These are phyloP conservation scores for Begonia loranthoides DNA, from an alignment of 306 rosid genomes.

Conservation along the genomic window DNA sequence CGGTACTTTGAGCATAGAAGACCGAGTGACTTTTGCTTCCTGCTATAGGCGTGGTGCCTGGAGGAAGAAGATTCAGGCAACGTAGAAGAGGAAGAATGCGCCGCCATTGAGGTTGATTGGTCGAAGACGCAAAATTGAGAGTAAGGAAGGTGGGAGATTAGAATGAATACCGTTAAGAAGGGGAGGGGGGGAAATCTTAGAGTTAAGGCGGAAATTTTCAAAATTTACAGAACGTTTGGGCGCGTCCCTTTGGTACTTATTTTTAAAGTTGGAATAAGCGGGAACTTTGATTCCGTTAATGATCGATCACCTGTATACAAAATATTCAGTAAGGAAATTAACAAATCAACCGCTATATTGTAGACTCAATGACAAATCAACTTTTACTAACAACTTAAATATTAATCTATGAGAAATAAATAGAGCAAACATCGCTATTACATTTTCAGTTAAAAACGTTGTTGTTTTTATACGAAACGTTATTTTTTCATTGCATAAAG, in stretches of 20 bases:
- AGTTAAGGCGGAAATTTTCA: slow-evolving; percentile 2
- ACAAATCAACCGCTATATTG: no score
- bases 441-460: no score
- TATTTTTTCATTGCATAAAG: no score
- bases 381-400: no score
- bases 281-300: slow-evolving; percentile 17
- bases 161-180: neutral
- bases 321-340: no score
- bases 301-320: no score
- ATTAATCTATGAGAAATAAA: no score
- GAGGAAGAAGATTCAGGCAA: slow-evolving; percentile 26
- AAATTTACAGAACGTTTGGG: neutral
- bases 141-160: neutral
- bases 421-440: no score
- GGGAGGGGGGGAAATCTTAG: neutral
- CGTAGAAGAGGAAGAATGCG: slow-evolving; percentile 23
- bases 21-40: slow-evolving; percentile 49
- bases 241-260: neutral
- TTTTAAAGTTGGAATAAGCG: slow-evolving; percentile 21
- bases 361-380: no score
- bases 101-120: slow-evolving; percentile 18
- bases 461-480: no score
- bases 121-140: slow-evolving; percentile 4
- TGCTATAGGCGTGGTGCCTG: slow-evolving; percentile 28
- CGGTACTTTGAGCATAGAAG: slow-evolving; percentile 62